Base-by-base conservation (phyloP, 768 basidiomycete genomes). In the Gloeopeniophorella convolvens region DNA sequence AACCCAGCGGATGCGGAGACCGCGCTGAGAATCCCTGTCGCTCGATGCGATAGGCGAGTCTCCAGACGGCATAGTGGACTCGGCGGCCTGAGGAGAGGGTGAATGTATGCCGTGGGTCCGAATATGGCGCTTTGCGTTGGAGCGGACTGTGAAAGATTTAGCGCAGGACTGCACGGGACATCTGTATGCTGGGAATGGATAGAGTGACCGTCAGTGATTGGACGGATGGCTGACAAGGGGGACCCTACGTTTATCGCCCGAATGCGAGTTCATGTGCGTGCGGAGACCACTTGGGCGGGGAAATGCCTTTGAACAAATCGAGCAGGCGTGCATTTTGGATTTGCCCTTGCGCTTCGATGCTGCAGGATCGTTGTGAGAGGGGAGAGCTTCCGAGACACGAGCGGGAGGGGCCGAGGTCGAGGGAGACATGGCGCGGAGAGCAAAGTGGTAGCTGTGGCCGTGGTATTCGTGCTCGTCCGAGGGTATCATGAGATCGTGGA, bases 51-150 rank as follows among this genome's bases (percentile, higher is more conserved):
- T 28, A 2, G 41, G 39, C 2, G 47, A 54, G 18, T 44, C 51
- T 41, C 50, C 50, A 12, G 50, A 18, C 13, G 35, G 16, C 3
- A 31, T 20, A 10, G 41, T 21, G 3, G 39, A 20, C 10, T 42
- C 47, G 12, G 47, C 23, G 16, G 52, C 34, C 18, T 54, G 48
- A 34, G 55, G 42, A 30, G 65, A 59, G 9, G 60, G 46, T 2
- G 65, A 61, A 56, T 71, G 70, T 24, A 81, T 70, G n/a, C 83
- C 82, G 56, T 89, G 87, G 1, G 83, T 88, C 34, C 83, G 81
- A 32, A 86, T 72, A 60, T 89, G 87, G 27, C 87, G 76, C 63
- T 81, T 85, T 15, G 85, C 85, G 56, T 89, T 89, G 7, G 87
- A 89, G 15, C 84, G 78, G 15, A 89, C 86, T 20, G 83, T 79